Conservation (phyloP, 306 rosid species). For the Elaeagnus macrophylla region DNA sequence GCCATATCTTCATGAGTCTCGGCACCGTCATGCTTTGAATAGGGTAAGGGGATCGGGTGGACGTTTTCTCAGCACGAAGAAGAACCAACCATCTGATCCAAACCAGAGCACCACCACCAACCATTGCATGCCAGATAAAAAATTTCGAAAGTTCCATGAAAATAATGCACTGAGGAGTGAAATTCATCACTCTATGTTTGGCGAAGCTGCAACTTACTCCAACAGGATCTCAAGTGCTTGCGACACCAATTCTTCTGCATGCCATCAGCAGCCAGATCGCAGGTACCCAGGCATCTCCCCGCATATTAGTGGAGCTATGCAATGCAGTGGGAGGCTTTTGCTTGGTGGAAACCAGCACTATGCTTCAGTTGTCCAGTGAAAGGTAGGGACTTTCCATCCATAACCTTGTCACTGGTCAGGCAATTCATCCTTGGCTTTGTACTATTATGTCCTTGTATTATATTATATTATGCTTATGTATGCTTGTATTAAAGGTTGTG, state of each 20-base stretch:
- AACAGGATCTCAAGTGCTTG: conserved; percentile 34
- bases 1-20: conserved; percentile 95
- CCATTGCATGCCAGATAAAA: conserved; percentile 16
- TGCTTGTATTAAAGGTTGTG: neutral
- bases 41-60: conserved; percentile 89
- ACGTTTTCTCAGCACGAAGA: conserved; percentile 68
- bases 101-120: conserved; percentile 2
- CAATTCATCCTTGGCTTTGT: conserved; percentile 96
- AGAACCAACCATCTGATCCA: conserved; percentile 30
- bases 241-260: conserved; percentile 18
- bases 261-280: conserved; percentile 30
- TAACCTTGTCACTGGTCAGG: conserved; percentile 37
- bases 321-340: conserved; percentile 41
- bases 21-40: conserved; percentile 77
- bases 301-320: conserved; percentile 35
- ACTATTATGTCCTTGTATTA: conserved; percentile 6
- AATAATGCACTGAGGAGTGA: neutral
- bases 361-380: conserved; percentile 52
- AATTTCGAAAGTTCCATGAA: conserved; percentile 17
- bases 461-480: too few relatives aligned
- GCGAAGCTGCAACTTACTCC: conserved; percentile 36
- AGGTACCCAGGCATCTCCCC: conserved; percentile 35
- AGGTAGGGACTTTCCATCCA: neutral
- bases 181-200: conserved; percentile 22
- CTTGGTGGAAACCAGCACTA: conserved; percentile 38